Conservation (phyloP, 2,329 filamentous ascomycete genomes). For the Stagonosporopsis vannaccii region DNA sequence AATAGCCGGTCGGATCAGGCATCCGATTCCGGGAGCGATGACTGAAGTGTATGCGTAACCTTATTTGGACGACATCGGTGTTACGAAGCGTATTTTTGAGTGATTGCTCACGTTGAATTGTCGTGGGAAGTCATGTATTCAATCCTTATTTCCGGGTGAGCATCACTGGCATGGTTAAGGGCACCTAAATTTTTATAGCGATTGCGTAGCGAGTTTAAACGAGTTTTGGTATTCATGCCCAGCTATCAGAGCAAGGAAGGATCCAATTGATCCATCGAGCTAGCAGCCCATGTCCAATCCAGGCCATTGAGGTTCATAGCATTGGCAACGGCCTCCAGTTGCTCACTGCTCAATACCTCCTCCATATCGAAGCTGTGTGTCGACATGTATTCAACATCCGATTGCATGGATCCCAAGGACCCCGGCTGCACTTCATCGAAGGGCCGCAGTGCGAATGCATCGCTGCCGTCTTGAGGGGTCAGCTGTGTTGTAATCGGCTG, state of each 20-base stretch:
- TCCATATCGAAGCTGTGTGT: constrained; percentile 3
- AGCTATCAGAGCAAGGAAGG: not conserved
- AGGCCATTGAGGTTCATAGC: not conserved
- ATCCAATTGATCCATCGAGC: not conserved
- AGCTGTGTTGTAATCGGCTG: not conserved
- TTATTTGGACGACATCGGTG: no score
- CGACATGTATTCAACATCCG: not conserved
- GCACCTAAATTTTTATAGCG: no score
- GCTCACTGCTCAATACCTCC: not conserved
- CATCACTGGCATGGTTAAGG: no score
- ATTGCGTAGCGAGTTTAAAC: no score
- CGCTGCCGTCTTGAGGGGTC: not conserved
- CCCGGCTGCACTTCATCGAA: not conserved
- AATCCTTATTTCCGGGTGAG: no score
- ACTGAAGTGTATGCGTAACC: no score
- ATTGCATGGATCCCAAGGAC: not conserved
- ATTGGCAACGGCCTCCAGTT: constrained; percentile 2
- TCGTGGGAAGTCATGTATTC: no score
- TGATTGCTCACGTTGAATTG: no score
- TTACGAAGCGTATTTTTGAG: no score
- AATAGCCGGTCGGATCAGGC: no score
- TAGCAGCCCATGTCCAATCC: constrained; percentile 5
- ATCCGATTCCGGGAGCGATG: no score
- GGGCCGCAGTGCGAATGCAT: not conserved
- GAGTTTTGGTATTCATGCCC: no score